Percentiles rank a stretch among this genome's conserved stretches.
phyloP scores from a whole-genome alignment of 257 asterid species.

The Apocynum venetum region DNA sequence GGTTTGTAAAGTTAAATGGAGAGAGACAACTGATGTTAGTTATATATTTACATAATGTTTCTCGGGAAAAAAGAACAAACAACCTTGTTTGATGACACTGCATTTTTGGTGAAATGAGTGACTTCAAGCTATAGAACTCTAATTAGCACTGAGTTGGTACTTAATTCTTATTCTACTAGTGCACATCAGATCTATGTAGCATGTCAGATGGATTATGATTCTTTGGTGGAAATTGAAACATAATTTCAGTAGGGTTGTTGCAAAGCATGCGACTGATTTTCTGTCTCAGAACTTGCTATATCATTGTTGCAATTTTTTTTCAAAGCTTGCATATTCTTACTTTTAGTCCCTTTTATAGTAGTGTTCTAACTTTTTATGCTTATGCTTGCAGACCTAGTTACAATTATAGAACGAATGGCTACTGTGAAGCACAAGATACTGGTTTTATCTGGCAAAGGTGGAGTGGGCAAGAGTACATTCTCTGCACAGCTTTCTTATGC shows the following conservation, averaged over 20 bases:
- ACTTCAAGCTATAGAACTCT: background rate
- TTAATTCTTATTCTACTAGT: background rate
- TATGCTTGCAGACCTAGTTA: slow-evolving; percentile 52
- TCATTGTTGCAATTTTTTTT: no score
- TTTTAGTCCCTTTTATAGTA: background rate
- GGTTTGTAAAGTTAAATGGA: background rate
- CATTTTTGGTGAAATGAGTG: background rate
- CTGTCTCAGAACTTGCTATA: background rate
- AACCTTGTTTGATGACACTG: background rate
- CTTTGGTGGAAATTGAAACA: background rate
- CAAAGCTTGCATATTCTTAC: background rate
- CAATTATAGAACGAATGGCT: slow-evolving; percentile 81
- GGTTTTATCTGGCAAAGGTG: slow-evolving; percentile 87
- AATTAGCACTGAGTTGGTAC: background rate
- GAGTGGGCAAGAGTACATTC: slow-evolving; percentile 95
- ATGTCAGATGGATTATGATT: background rate
- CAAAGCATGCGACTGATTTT: background rate
- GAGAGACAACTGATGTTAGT: background rate
- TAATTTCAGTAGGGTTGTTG: background rate
- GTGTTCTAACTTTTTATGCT: background rate
- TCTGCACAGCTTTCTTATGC: slow-evolving; percentile 84
- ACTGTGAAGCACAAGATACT: slow-evolving; percentile 92
- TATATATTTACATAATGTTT: background rate
- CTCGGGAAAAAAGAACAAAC: background rate
- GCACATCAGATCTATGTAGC: background rate